Evolutionary conservation across 345 rosid genomes (phyloP).

Genomic region (Acer negundo): DNA sequence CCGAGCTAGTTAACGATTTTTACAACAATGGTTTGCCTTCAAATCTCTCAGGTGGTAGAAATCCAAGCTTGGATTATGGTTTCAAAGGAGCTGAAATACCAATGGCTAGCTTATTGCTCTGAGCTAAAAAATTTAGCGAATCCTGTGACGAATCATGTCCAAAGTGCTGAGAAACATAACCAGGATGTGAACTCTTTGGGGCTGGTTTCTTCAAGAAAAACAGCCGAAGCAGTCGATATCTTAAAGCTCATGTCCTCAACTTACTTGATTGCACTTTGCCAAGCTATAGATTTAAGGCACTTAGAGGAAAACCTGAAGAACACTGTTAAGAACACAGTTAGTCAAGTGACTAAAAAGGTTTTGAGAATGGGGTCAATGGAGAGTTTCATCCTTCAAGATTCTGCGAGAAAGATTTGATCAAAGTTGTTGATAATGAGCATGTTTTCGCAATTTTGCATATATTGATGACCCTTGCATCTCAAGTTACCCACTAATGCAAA

Average conservation of each 20-base stretch:
- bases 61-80: slow-evolving; percentile 50
- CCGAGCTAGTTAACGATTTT: slow-evolving; percentile 50
- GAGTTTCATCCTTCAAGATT: slow-evolving; percentile 44
- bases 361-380: slow-evolving; percentile 11
- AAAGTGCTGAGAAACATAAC: slow-evolving; percentile 67
- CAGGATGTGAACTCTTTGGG: slow-evolving; percentile 74
- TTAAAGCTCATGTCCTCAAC: slow-evolving; percentile 62
- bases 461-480: slow-evolving; percentile 44
- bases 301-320: slow-evolving; percentile 41
- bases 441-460: slow-evolving; percentile 27
- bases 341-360: slow-evolving; percentile 36
- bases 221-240: slow-evolving; percentile 52
- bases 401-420: slow-evolving; percentile 43
- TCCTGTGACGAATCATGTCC: slow-evolving; percentile 68
- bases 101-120: slow-evolving; percentile 55
- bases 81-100: slow-evolving; percentile 47
- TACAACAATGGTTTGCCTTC: slow-evolving; percentile 55
- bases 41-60: slow-evolving; percentile 41
- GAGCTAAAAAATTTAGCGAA: slow-evolving; percentile 66
- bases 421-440: slow-evolving; percentile 31
- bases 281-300: slow-evolving; percentile 45
- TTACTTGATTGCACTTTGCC: slow-evolving; percentile 43
- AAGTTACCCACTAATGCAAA: slow-evolving; percentile 42
- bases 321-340: slow-evolving; percentile 32
- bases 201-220: slow-evolving; percentile 41